phyloP scores from a whole-genome alignment of 2,329 filamentous ascomycete genomes.

The Penicillium crustosum region DNA sequence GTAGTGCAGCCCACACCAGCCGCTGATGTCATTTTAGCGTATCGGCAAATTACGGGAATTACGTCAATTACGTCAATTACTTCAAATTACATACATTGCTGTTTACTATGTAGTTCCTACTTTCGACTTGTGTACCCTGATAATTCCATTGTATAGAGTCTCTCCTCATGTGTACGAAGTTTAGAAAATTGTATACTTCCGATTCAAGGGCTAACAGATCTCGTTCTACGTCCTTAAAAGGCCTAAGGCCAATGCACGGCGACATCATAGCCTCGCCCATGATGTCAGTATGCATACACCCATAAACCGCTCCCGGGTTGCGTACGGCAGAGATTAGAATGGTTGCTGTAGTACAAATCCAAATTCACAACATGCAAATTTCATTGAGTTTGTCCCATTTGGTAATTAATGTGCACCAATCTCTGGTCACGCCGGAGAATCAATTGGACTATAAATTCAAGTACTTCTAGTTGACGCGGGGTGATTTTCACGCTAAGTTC shows the following conservation, averaged over 20 bases:
- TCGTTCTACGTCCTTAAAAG: background rate
- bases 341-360: background rate
- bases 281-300: background rate
- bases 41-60: background rate
- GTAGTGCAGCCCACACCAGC: constrained; percentile 8
- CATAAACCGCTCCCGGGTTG: background rate
- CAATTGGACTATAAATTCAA: background rate
- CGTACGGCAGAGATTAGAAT: background rate
- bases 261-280: background rate
- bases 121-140: background rate
- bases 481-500: background rate
- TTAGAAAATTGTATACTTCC: background rate
- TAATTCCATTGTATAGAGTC: background rate
- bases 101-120: background rate
- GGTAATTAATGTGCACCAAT: background rate
- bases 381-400: background rate
- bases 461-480: background rate
- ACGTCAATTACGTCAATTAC: background rate
- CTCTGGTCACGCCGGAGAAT: background rate
- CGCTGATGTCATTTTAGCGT: constrained; percentile 23
- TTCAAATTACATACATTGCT: background rate
- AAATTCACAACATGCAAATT: background rate
- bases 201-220: background rate
- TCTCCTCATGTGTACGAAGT: background rate
- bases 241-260: background rate